These are phyloP conservation scores for Luffa aegyptiaca DNA, from an alignment of 306 rosid species.

Conservation along the genomic window DNA sequence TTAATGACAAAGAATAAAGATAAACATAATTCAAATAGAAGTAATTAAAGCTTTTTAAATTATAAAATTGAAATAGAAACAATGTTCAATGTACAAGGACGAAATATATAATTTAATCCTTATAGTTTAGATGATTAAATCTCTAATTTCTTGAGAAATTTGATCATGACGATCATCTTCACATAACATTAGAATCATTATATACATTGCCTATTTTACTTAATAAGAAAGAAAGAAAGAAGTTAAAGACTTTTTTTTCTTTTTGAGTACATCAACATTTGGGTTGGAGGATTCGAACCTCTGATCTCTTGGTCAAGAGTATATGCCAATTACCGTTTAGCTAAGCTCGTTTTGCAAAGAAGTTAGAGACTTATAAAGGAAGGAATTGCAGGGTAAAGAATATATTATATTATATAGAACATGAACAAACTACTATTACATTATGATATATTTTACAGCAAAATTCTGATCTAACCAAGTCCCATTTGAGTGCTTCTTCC, in stretches of 20 bases:
- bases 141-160: background rate
- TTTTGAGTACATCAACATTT: no score
- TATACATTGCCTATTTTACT: background rate
- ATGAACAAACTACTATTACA: slow-evolving; percentile 8
- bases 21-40: no score
- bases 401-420: background rate
- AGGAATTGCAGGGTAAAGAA: background rate
- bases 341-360: background rate
- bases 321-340: no score
- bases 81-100: no score
- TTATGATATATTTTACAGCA: slow-evolving; percentile 9
- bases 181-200: background rate
- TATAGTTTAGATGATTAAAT: background rate
- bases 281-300: no score
- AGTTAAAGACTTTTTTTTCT: background rate
- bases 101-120: no score
- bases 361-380: background rate
- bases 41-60: no score
- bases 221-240: background rate
- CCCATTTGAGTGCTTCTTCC: slow-evolving; percentile 1
- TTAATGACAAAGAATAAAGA: no score
- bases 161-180: background rate
- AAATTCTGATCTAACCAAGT: slow-evolving; percentile 4
- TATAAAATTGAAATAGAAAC: no score
- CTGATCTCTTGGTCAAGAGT: no score